Percentiles rank a stretch among this genome's conserved stretches.
Evolutionary conservation across 305 asterid genomes (phyloP).

Genomic region (Fraxinus angustifolia): DNA sequence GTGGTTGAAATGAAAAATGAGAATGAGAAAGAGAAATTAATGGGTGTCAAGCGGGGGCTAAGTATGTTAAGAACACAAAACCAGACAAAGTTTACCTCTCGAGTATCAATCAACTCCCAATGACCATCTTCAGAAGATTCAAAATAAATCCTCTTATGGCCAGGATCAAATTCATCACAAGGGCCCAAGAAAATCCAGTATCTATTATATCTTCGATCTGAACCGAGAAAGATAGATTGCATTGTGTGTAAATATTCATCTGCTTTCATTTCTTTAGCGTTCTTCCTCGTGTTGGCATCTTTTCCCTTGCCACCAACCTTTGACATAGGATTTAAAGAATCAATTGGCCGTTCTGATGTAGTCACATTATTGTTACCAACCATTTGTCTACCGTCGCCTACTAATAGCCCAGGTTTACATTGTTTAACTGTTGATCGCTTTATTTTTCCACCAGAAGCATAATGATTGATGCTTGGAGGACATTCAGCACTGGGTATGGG

Average conservation of each 20-base stretch:
- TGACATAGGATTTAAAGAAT: conserved; percentile 59
- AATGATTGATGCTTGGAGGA: conserved; percentile 33
- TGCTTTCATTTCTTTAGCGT: conserved; percentile 37
- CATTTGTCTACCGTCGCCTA: conserved; percentile 30
- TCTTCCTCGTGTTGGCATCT: conserved; percentile 33
- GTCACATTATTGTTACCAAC: conserved; percentile 29
- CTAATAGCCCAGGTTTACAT: conserved; percentile 31
- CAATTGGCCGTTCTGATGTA: conserved; percentile 57
- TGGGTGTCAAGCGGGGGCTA: too few species aligned
- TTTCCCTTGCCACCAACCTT: conserved; percentile 41
- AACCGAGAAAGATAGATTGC: conserved; percentile 93
- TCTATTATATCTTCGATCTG: conserved; percentile 95
- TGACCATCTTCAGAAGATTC: conserved; percentile 98
- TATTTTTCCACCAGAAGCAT: conserved; percentile 85
- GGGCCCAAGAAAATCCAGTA: conserved; percentile 99
- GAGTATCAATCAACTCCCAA: conserved; percentile 84
- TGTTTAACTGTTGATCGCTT: conserved; percentile 62
- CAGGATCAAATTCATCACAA: conserved; percentile 85
- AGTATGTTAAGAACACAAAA: conserved; percentile 16
- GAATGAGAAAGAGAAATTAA: too few species aligned
- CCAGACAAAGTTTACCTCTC: conserved; percentile 52
- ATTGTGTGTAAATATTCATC: conserved; percentile 64
- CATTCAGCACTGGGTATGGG: conserved; percentile 27
- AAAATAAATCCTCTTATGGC: conserved; percentile 89
- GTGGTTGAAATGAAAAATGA: too few species aligned